Percentiles rank a stretch among this genome's conserved stretches.
These are phyloP conservation scores for Monosporascus sp. DNA, from an alignment of 2,329 filamentous ascomycete genomes.

Conservation along the genomic window DNA sequence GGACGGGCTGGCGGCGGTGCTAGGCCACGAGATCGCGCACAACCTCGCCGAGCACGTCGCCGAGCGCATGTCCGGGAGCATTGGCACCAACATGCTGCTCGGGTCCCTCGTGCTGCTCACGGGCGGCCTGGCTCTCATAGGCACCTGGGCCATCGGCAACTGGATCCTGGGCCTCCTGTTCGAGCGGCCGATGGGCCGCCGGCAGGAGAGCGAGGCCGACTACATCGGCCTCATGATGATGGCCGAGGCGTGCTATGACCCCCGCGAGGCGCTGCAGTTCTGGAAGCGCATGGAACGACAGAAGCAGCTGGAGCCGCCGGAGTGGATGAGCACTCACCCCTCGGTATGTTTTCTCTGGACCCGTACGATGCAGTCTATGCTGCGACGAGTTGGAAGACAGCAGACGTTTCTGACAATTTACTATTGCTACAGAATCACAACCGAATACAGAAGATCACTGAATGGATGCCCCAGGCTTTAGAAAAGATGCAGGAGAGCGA, in stretches of 20 bases:
- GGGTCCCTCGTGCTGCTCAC: constrained; percentile 45
- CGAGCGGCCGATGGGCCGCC: constrained; percentile 60
- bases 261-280: constrained; percentile 58
- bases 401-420: background rate
- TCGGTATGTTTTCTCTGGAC: constrained; percentile 42
- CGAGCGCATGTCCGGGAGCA: constrained; percentile 53
- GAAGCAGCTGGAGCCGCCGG: constrained; percentile 48
- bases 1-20: constrained; percentile 65
- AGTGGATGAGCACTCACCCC: constrained; percentile 73
- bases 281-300: constrained; percentile 61
- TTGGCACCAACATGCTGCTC: constrained; percentile 47
- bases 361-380: too few relatives aligned
- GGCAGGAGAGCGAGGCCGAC: constrained; percentile 73
- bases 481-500: constrained; percentile 49
- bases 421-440: constrained; percentile 45
- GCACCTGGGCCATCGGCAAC: constrained; percentile 35
- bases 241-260: constrained; percentile 73
- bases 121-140: constrained; percentile 37
- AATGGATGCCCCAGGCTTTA: constrained; percentile 56
- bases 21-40: constrained; percentile 77
- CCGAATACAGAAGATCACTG: constrained; percentile 58
- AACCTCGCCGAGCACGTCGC: constrained; percentile 63
- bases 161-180: constrained; percentile 59
- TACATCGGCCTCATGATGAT: constrained; percentile 80
- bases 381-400: too few relatives aligned